Evolutionary conservation across 2,329 filamentous ascomycete species (phyloP).

Genomic region (Purpureocillium lavendulum): DNA sequence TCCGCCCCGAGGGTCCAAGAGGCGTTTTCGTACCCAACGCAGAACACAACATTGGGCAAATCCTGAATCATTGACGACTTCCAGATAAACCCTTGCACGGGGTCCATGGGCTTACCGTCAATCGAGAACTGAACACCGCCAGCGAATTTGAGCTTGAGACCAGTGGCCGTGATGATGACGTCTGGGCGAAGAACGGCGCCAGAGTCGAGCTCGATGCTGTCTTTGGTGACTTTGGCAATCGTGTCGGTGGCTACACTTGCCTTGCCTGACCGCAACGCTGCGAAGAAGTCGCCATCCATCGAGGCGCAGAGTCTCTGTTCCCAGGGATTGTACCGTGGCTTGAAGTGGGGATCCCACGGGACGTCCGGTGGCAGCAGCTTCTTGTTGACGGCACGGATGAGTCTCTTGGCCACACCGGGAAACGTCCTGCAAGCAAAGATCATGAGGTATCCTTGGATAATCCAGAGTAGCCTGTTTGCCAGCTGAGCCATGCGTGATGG

Average conservation of each 20-base stretch:
- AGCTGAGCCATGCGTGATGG: slow-evolving; percentile 33
- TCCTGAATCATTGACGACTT: slow-evolving; percentile 53
- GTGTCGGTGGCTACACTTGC: slow-evolving; percentile 33
- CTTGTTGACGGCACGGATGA: slow-evolving; percentile 32
- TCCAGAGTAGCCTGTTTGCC: slow-evolving; percentile 37
- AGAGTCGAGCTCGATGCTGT: slow-evolving; percentile 33
- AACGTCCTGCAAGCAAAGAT: slow-evolving; percentile 40
- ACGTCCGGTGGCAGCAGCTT: slow-evolving; percentile 39
- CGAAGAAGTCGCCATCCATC: slow-evolving; percentile 36
- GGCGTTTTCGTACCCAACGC: slow-evolving; percentile 51
- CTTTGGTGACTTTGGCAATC: slow-evolving; percentile 35
- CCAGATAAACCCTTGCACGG: slow-evolving; percentile 44
- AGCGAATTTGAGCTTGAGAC: slow-evolving; percentile 46
- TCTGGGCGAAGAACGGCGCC: slow-evolving; percentile 43
- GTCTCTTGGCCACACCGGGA: slow-evolving; percentile 33
- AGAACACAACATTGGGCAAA: slow-evolving; percentile 50
- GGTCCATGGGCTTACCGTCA: slow-evolving; percentile 36
- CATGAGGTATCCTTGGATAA: slow-evolving; percentile 30
- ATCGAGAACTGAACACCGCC: slow-evolving; percentile 42
- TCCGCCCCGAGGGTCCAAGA: slow-evolving; percentile 58
- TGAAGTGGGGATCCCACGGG: slow-evolving; percentile 44
- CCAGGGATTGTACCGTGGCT: slow-evolving; percentile 49
- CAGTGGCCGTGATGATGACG: slow-evolving; percentile 58
- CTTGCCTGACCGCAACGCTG: slow-evolving; percentile 27
- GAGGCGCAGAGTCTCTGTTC: slow-evolving; percentile 60